Evolutionary conservation across 306 rosid species (phyloP), one percentile per base, ranked within the genome.

Genomic region (Cicer arietinum): DNA sequence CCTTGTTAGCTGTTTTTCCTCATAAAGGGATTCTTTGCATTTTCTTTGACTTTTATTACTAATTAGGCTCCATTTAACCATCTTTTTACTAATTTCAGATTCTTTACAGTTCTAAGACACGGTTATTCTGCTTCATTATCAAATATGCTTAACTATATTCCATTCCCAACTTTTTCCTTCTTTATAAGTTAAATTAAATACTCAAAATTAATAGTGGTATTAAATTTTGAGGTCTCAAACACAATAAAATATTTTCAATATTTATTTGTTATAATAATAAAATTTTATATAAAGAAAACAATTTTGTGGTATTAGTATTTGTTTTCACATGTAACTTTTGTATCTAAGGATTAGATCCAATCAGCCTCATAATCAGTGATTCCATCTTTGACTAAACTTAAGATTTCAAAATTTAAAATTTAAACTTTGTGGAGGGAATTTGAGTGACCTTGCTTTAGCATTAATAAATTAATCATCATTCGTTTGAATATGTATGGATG

Each of bases 321-420:
- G 46, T 39, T n/a, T 62, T 62, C 69, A 63, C 11, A 11, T 64
- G 9, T 47, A 25, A 79, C 67, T 74, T 78, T 74, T 83, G 70
- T 74, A 46, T 48, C 69, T n/a, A 66, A 52, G 69, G 16, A 73
- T 61, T 11, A 22, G 48, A 44, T 65, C 45, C 13, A 37, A 30
- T 69, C 70, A 73, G 12, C 78, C 71, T 54, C 64, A 73, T 77
- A 77, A 67, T 84, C 80, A 54, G 71, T 67, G 57, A 73, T 73
- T 73, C 71, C 35, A 53, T 43, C 54, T 68, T 76, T 69, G 69
- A 73, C 77, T 39, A 16, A 79, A 50, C n/a, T 14, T 4, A 17
- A 25, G 13, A n/a, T 72, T 82, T 76, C 48, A 79, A 82, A 50
- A 57, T 69, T 30, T 14, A 77, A 70, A 46, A 67, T 48, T 75